Conservation (phyloP, 306 rosid genomes). For the Trichosanthes cucumerina region DNA sequence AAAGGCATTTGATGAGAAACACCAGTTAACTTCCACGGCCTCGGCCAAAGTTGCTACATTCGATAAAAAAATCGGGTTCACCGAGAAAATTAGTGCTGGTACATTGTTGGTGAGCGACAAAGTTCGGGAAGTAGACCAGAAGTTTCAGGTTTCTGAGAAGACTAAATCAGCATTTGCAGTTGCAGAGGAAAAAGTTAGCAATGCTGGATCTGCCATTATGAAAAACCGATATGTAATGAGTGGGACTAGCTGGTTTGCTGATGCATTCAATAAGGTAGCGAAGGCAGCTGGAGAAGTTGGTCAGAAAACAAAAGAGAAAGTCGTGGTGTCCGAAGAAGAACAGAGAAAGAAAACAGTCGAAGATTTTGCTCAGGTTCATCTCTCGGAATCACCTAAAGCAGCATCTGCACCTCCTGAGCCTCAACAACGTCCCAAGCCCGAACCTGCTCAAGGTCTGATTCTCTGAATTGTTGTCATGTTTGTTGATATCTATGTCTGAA, state of each 20-base stretch:
- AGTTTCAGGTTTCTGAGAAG: slow-evolving; percentile 91
- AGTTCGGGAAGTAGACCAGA: slow-evolving; percentile 89
- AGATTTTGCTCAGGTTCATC: slow-evolving; percentile 41
- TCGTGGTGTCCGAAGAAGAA: slow-evolving; percentile 50
- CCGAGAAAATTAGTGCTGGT: slow-evolving; percentile 75
- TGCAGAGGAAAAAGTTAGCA: slow-evolving; percentile 77
- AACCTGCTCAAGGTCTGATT: slow-evolving; percentile 81
- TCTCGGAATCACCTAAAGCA: slow-evolving; percentile 56
- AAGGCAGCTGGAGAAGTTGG: slow-evolving; percentile 94
- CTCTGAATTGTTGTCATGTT: slow-evolving; percentile 39
- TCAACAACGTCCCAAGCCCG: slow-evolving; percentile 42
- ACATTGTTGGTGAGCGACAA: slow-evolving; percentile 64
- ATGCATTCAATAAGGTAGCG: slow-evolving; percentile 68
- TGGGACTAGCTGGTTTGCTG: slow-evolving; percentile 78
- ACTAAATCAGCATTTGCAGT: slow-evolving; percentile 87
- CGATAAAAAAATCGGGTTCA: slow-evolving; percentile 80
- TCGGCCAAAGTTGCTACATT: slow-evolving; percentile 70
- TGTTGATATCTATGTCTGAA: slow-evolving; percentile 32
- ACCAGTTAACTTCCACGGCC: slow-evolving; percentile 68
- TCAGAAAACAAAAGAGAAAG: slow-evolving; percentile 76
- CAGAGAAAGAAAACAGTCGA: slow-evolving; percentile 45
- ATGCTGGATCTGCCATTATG: slow-evolving; percentile 95
- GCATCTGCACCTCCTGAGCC: slow-evolving; percentile 44
- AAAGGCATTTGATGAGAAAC: slow-evolving; percentile 78
- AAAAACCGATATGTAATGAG: slow-evolving; percentile 71